Conservation (phyloP, 2,329 filamentous ascomycete species). For the Aspergillus texensis region DNA sequence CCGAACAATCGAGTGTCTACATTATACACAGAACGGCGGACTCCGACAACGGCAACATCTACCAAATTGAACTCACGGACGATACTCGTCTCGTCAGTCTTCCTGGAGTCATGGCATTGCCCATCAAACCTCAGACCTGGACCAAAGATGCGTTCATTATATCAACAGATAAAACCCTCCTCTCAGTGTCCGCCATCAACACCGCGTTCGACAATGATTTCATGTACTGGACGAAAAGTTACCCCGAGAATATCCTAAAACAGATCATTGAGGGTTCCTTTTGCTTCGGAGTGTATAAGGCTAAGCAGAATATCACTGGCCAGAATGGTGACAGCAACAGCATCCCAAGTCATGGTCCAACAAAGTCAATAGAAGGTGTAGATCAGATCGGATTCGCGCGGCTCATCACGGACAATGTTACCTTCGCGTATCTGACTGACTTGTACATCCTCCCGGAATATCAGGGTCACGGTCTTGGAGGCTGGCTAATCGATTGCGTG, state of each 20-base stretch:
- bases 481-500: conserved; percentile 65
- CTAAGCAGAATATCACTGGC: not conserved
- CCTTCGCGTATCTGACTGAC: conserved; percentile 70
- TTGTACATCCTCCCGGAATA: conserved; percentile 65
- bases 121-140: conserved; percentile 13
- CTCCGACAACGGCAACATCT: too few species aligned
- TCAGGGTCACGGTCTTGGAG: conserved; percentile 64
- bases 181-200: conserved; percentile 60
- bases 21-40: too few species aligned
- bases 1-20: too few species aligned
- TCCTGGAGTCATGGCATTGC: conserved; percentile 11
- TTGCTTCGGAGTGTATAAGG: conserved; percentile 60
- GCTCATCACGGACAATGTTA: conserved; percentile 70
- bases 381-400: conserved; percentile 62
- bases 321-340: not conserved
- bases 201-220: conserved; percentile 58
- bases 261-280: conserved; percentile 61
- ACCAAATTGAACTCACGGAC: too few species aligned
- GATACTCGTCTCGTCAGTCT: too few species aligned
- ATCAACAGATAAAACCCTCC: conserved; percentile 61
- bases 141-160: conserved; percentile 36
- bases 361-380: conserved; percentile 14
- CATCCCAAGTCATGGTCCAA: not conserved
- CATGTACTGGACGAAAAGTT: conserved; percentile 63
- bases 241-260: conserved; percentile 53